These are phyloP conservation scores for Serendipita vermifera DNA, from an alignment of 768 basidiomycete genomes.

Conservation along the genomic window DNA sequence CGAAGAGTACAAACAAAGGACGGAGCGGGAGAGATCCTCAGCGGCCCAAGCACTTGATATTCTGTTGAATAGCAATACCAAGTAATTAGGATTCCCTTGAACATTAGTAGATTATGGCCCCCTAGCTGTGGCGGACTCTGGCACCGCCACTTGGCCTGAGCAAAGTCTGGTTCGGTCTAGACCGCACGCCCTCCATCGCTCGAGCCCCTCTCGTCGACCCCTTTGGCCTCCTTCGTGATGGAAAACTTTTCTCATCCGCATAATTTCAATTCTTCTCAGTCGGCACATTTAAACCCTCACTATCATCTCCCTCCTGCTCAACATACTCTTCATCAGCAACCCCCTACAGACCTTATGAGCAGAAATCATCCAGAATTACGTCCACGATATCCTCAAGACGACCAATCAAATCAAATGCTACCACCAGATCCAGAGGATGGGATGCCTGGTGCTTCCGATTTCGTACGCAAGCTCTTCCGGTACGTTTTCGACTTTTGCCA, in stretches of 20 bases:
- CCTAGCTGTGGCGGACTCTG: no score
- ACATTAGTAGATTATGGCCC: no score
- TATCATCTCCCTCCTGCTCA: no score
- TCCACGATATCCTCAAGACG: neutral
- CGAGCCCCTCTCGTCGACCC: no score
- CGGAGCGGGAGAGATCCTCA: neutral
- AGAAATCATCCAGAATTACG: constrained; percentile 9
- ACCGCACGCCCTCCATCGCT: no score
- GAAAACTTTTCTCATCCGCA: no score
- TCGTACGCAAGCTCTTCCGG: constrained; percentile 93
- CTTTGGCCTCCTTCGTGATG: no score
- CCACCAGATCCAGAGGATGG: constrained; percentile 43
- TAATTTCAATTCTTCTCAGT: neutral
- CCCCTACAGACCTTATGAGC: neutral
- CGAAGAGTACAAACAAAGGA: neutral
- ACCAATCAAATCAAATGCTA: neutral
- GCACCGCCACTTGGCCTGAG: no score
- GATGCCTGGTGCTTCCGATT: constrained; percentile 83
- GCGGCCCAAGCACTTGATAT: neutral
- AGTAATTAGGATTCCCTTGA: no score
- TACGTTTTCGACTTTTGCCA: constrained; percentile 25
- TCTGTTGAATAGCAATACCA: neutral
- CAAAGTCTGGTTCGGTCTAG: no score
- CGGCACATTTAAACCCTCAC: neutral
- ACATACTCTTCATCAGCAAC: no score